A percentile compares a stretch with the other conserved stretches of the same genome.
phyloP scores from a whole-genome alignment of 768 basidiomycete genomes.

The Termitomyces bulborhizus region DNA sequence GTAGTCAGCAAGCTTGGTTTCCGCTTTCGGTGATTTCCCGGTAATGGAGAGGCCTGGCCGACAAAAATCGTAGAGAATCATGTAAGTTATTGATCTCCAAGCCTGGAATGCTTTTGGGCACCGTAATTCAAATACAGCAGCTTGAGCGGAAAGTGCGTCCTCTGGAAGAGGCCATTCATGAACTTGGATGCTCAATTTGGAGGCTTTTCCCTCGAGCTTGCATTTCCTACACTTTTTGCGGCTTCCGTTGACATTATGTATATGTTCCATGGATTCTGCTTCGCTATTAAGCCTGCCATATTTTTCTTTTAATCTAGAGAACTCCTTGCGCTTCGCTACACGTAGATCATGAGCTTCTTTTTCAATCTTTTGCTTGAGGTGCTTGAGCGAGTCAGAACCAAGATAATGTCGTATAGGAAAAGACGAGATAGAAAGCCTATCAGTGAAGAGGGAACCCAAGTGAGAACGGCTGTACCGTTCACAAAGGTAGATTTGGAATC shows the following conservation, averaged over 20 bases:
- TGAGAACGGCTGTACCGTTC: constrained; percentile 16
- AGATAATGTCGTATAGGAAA: constrained; percentile 32
- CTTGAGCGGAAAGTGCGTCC: constrained; percentile 14
- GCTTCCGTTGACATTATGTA: not conserved
- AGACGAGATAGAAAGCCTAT: constrained; percentile 5
- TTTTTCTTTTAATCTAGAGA: constrained; percentile 14
- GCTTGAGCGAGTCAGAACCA: constrained; percentile 14
- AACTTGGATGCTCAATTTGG: constrained; percentile 21
- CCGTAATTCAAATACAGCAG: constrained; percentile 35
- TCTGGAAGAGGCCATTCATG: constrained; percentile 44
- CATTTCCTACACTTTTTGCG: constrained; percentile 25
- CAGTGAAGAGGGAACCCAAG: constrained; percentile 27
- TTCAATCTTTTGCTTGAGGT: constrained; percentile 22
- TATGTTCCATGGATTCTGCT: constrained; percentile 3
- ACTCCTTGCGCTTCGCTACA: constrained; percentile 19
- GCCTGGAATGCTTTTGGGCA: constrained; percentile 32
- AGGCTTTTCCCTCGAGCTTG: constrained; percentile 8
- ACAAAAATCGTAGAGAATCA: constrained; percentile 31
- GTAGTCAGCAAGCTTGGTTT: constrained; percentile 6
- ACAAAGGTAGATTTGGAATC: constrained; percentile 24
- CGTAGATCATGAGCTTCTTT: constrained; percentile 15
- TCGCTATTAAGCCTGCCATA: constrained; percentile 14
- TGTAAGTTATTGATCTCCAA: constrained; percentile 38
- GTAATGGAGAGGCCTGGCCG: constrained; percentile 1
- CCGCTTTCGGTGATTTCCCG: not conserved